Evolutionary conservation across 768 basidiomycete species (phyloP).

Genomic region (Botryobasidium botryosum): DNA sequence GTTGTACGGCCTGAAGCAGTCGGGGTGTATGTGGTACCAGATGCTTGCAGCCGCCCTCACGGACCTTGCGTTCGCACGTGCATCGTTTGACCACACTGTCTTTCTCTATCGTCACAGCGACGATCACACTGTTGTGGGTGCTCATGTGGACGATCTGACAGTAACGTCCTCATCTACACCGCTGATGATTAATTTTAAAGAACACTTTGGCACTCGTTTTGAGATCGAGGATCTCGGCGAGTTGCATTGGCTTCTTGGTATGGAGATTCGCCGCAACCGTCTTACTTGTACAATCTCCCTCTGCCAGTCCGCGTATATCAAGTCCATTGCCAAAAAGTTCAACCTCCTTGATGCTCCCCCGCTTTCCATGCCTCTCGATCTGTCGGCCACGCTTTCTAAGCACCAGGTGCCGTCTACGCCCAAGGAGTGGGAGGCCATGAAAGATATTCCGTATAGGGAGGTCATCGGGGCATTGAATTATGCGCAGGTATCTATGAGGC

Average conservation of each 20-base stretch:
- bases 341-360: no score
- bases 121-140: not conserved
- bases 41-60: constrained; percentile 11
- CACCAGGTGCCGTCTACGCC: no score
- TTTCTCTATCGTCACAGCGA: not conserved
- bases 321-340: no score
- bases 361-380: no score
- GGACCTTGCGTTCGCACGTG: constrained; percentile 4
- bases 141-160: constrained; percentile 6
- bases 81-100: constrained; percentile 2
- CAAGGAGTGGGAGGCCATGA: no score
- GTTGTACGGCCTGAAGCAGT: constrained; percentile 30
- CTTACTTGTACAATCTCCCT: not conserved
- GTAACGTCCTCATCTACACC: not conserved
- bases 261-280: not conserved
- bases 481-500: not conserved
- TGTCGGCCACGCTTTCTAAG: no score
- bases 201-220: not conserved
- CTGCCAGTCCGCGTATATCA: no score
- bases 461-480: not conserved
- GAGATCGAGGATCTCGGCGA: constrained; percentile 3
- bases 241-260: not conserved
- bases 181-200: not conserved
- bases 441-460: not conserved
- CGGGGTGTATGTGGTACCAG: constrained; percentile 23